Evolutionary conservation across 495 filamentous ascomycete genomes (phyloP).

Genomic region (Apiosordaria backusii): DNA sequence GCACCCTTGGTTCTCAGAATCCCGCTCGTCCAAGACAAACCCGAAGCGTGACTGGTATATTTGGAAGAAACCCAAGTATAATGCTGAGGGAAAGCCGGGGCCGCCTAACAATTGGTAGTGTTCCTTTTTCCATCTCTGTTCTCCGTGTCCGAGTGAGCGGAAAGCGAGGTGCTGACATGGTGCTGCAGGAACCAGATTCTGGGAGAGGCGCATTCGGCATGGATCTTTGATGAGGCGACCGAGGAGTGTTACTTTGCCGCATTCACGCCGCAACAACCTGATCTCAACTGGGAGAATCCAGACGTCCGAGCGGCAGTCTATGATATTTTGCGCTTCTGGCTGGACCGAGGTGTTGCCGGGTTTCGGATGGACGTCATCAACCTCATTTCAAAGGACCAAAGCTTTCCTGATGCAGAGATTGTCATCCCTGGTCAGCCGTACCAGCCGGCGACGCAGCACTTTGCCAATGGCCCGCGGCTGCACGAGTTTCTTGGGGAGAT

Average conservation of each 20-base stretch:
- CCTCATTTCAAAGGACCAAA: conserved; percentile 31
- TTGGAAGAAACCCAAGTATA: conserved; percentile 60
- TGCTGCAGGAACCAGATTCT: neutral
- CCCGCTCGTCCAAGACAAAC: conserved; percentile 56
- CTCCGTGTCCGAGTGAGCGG: neutral
- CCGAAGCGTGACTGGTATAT: conserved; percentile 69
- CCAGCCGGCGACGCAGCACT: conserved; percentile 51
- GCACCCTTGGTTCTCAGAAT: conserved; percentile 72
- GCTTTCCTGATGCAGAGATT: conserved; percentile 59
- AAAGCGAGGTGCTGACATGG: too few relatives aligned
- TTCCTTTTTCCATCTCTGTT: conserved; percentile 35
- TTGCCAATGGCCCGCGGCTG: conserved; percentile 61
- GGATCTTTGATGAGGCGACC: conserved; percentile 62
- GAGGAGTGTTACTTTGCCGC: conserved; percentile 70
- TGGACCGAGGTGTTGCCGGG: conserved; percentile 62
- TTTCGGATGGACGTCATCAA: conserved; percentile 70
- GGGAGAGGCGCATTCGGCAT: conserved; percentile 47
- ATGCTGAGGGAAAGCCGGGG: conserved; percentile 54
- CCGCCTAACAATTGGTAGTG: conserved; percentile 69
- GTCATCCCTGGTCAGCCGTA: conserved; percentile 37
- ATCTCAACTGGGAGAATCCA: conserved; percentile 72
- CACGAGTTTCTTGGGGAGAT: conserved; percentile 65
- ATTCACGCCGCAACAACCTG: conserved; percentile 62
- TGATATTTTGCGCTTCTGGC: conserved; percentile 67
- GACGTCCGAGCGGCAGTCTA: conserved; percentile 61